phyloP scores from a whole-genome alignment of 805 yeast species.

The Candida nemodendra region DNA sequence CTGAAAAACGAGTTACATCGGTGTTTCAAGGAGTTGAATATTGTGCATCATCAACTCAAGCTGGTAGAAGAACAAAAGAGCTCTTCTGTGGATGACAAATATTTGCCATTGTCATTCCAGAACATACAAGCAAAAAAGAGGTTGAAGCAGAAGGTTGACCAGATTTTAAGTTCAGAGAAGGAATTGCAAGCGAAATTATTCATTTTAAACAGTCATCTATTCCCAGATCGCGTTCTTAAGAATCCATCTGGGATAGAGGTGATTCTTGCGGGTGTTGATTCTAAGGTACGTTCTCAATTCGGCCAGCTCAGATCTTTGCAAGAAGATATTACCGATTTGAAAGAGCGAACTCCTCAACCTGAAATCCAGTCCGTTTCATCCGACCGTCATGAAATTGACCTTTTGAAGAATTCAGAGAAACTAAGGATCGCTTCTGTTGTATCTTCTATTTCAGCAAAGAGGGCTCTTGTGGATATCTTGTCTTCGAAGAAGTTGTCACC shows the following conservation, averaged over 20 bases:
- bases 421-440: slow-evolving; percentile 12
- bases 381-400: too few relatives aligned
- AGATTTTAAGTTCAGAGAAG: slow-evolving; percentile 14
- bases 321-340: slow-evolving; percentile 9
- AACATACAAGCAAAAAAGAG: slow-evolving; percentile 16
- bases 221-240: slow-evolving; percentile 30
- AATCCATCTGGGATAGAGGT: slow-evolving; percentile 28
- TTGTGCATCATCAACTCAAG: slow-evolving; percentile 10
- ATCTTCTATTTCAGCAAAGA: slow-evolving; percentile 14
- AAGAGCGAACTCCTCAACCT: background rate
- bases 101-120: slow-evolving; percentile 22
- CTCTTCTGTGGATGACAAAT: background rate
- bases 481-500: too few relatives aligned
- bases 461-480: slow-evolving; percentile 10
- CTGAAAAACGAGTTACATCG: slow-evolving; percentile 7
- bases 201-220: slow-evolving; percentile 26
- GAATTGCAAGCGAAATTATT: slow-evolving; percentile 26
- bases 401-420: slow-evolving; percentile 8
- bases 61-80: slow-evolving; percentile 1
- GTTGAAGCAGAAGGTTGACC: slow-evolving; percentile 15
- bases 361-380: background rate
- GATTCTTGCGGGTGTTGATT: slow-evolving; percentile 29
- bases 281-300: slow-evolving; percentile 19
- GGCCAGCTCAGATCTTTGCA: slow-evolving; percentile 20
- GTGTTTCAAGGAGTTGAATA: slow-evolving; percentile 10